Percentiles rank a stretch among this genome's conserved stretches.
Conservation (phyloP, 73 alveolate species). For the Paramecium bursaria region DNA sequence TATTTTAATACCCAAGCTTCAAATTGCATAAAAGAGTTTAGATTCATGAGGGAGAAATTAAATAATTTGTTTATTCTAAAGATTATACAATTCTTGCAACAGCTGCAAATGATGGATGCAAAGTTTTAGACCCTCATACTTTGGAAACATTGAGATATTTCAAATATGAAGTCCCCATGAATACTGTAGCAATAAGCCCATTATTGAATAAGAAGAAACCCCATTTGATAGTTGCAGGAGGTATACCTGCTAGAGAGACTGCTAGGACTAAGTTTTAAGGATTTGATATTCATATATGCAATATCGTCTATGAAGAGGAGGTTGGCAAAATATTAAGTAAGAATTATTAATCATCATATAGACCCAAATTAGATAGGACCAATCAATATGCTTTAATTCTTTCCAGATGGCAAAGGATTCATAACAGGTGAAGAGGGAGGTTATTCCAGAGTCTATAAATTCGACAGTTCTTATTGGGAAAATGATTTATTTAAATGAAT, state of each 20-base stretch:
- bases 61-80: slow-evolving; percentile 43
- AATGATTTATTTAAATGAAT: slow-evolving; percentile 65
- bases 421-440: slow-evolving; percentile 71
- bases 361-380: slow-evolving; percentile 67
- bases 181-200: slow-evolving; percentile 67
- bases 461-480: slow-evolving; percentile 69
- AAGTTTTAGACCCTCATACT: slow-evolving; percentile 63
- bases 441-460: slow-evolving; percentile 62
- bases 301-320: slow-evolving; percentile 67
- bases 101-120: slow-evolving; percentile 70
- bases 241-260: slow-evolving; percentile 73
- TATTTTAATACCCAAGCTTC: slow-evolving; percentile 15
- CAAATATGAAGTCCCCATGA: slow-evolving; percentile 68
- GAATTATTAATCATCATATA: background rate
- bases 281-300: slow-evolving; percentile 67
- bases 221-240: slow-evolving; percentile 68
- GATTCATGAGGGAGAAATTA: slow-evolving; percentile 68
- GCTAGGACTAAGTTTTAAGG: slow-evolving; percentile 63
- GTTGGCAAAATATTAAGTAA: slow-evolving; percentile 65
- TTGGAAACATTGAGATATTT: slow-evolving; percentile 52
- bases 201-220: slow-evolving; percentile 59
- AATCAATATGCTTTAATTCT: slow-evolving; percentile 57
- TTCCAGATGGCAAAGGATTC: slow-evolving; percentile 72
- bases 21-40: background rate
- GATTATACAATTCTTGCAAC: slow-evolving; percentile 67